A percentile compares a stretch with the other conserved stretches of the same genome.
Conservation (phyloP, 1,284 basidiomycete genomes). For the Neonothopanus nambi region DNA sequence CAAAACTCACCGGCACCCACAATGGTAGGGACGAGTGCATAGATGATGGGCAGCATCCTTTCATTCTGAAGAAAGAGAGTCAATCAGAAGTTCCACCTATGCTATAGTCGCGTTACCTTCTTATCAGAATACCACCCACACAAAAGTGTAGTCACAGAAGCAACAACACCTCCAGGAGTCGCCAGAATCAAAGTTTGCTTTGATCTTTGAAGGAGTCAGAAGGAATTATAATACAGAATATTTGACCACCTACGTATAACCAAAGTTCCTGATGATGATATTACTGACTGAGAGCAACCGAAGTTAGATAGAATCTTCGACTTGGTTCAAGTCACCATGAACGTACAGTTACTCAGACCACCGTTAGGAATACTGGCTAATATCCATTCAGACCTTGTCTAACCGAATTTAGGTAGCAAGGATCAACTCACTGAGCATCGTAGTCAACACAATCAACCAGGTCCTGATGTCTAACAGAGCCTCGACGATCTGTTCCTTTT, state of each 20-base stretch:
- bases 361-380: conserved; percentile 66
- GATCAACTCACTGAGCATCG: conserved; percentile 46
- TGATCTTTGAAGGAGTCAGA: conserved; percentile 36
- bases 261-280: conserved; percentile 63
- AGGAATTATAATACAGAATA: not conserved
- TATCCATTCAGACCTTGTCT: not conserved
- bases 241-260: conserved; percentile 52
- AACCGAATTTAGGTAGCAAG: not conserved
- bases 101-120: conserved; percentile 37
- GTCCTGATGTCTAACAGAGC: conserved; percentile 61
- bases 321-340: not conserved
- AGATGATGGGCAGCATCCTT: conserved; percentile 64
- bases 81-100: not conserved
- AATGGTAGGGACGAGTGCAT: conserved; percentile 63
- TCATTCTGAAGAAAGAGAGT: conserved; percentile 40
- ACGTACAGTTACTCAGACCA: conserved; percentile 59
- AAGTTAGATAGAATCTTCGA: not conserved
- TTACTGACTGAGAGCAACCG: conserved; percentile 47
- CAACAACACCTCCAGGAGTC: conserved; percentile 59
- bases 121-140: conserved; percentile 69
- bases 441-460: conserved; percentile 62
- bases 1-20: conserved; percentile 47
- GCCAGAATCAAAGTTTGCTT: conserved; percentile 64
- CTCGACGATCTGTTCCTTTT: conserved; percentile 60
- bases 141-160: conserved; percentile 46